Evolutionary conservation across 768 basidiomycete species (phyloP).

Genomic region (Udeniomyces megalosporus): DNA sequence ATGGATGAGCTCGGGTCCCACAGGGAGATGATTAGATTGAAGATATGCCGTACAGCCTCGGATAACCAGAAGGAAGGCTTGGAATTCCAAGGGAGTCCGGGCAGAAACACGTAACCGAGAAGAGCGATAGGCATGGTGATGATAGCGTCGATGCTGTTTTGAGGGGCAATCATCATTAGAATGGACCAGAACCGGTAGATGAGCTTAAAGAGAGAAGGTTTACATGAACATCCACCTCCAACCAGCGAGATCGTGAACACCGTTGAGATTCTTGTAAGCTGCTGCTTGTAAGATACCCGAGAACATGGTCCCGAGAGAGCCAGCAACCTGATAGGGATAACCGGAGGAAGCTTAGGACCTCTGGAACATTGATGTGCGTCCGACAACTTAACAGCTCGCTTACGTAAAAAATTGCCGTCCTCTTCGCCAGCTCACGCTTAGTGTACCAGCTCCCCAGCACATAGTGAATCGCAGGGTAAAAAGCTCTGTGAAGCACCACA

Average conservation of each 20-base stretch:
- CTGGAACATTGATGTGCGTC: slow-evolving; percentile 28
- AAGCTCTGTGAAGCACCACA: slow-evolving; percentile 12
- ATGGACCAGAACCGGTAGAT: too few relatives aligned
- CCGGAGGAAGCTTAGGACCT: too few relatives aligned
- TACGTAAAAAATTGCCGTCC: slow-evolving; percentile 21
- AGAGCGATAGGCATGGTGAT: slow-evolving; percentile 11
- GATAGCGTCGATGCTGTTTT: slow-evolving; percentile 9
- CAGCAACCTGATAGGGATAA: slow-evolving; percentile 56
- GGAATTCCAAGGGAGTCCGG: slow-evolving; percentile 5
- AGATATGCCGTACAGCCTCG: not conserved
- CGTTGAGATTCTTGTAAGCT: slow-evolving; percentile 36
- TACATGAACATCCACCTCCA: slow-evolving; percentile 5
- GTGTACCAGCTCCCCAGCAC: slow-evolving; percentile 26
- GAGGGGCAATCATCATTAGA: too few relatives aligned
- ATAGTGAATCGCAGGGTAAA: slow-evolving; percentile 27
- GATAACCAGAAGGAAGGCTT: slow-evolving; percentile 6
- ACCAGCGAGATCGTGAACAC: slow-evolving; percentile 9
- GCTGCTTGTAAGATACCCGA: slow-evolving; percentile 45
- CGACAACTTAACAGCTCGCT: not conserved
- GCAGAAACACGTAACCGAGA: slow-evolving; percentile 4
- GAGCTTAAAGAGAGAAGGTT: not conserved
- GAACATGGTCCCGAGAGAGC: slow-evolving; percentile 48
- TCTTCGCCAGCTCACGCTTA: slow-evolving; percentile 23
- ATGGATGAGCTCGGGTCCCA: too few relatives aligned
- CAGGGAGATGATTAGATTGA: too few relatives aligned